phyloP scores from a whole-genome alignment of 1,284 basidiomycete genomes.

The Trametes pubescens region DNA sequence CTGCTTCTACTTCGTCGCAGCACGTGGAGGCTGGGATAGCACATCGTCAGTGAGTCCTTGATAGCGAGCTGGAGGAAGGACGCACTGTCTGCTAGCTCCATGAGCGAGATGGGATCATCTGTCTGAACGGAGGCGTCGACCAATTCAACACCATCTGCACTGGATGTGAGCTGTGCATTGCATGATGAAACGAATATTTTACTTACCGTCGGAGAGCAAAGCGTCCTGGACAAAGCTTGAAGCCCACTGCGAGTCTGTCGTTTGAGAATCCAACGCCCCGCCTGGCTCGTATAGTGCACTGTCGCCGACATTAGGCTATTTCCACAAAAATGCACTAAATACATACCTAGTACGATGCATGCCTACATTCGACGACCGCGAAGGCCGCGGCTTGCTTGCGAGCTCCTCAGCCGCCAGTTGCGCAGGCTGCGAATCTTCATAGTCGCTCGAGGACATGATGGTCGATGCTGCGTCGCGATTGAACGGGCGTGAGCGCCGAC shows the following conservation, averaged over 20 bases:
- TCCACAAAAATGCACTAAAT: not conserved
- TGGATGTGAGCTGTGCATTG: too few relatives aligned
- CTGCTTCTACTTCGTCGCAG: too few relatives aligned
- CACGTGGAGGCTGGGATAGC: too few relatives aligned
- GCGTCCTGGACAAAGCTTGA: not conserved
- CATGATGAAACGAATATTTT: too few relatives aligned
- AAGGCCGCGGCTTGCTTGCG: not conserved
- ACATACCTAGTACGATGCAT: not conserved
- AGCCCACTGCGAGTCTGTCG: constrained; percentile 7
- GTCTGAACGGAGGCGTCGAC: not conserved
- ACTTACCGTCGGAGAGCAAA: not conserved
- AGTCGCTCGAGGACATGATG: not conserved
- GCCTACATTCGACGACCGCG: not conserved
- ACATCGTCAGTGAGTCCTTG: too few relatives aligned
- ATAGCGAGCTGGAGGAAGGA: too few relatives aligned
- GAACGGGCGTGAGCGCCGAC: too few relatives aligned
- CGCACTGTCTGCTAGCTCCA: too few relatives aligned
- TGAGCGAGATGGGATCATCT: too few relatives aligned
- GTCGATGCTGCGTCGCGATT: too few relatives aligned
- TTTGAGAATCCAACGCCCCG: constrained; percentile 11
- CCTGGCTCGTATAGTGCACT: constrained; percentile 4
- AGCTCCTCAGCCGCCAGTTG: not conserved
- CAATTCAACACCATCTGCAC: not conserved
- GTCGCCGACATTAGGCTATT: not conserved
- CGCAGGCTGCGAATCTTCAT: not conserved